Evolutionary conservation across 2,329 filamentous ascomycete genomes (phyloP), one percentile per base, ranked within the genome.

Genomic region (Pleoardoris graminearum): DNA sequence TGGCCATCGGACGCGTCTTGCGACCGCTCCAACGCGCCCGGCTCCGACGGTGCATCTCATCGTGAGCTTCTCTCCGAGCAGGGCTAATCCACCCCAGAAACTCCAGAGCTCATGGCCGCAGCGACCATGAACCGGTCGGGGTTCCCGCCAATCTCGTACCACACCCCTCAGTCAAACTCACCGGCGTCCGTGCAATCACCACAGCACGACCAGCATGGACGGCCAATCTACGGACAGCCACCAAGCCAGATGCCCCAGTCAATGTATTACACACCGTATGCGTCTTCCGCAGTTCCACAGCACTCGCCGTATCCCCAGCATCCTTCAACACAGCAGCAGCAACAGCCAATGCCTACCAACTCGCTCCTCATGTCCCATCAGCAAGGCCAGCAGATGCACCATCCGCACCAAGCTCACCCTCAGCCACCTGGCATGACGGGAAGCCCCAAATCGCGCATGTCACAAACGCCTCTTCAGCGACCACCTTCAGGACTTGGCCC

Each of bases 141-240:
- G 17, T 96, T 95, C 72, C 92, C 92, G 63, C 90, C 91, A 55
- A 96, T 96, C 71, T 67, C 66, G 19, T 97, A 97, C 73, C 90
- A 97, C 75, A 95, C 92, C 16, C 91, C 92, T 50, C 92, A 97
- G 77, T 96, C 92, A 51, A 96, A 93, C 75, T 96, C 93, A 50
- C 93, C 93, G 43, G 90, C 91, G 33, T 96, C 92, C 45, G 92
- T 97, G 65, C 89, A 92, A 58, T 97, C 93, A 29, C 88, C 91
- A 19, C 90, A 91, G 52, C 91, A 96, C 75, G 93, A 97, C 70
- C 90, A 93, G 69, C 90, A 96, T 77, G 81, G 79, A 51, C 83
- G 92, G 63, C 87, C 85, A 66, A 84, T 97, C 70, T 97, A 97
- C 75, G 87, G 85, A 30, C 89, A 92, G 66, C 87, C 88, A 45